Conservation (phyloP, 1,284 basidiomycete species). For the Bjerkandera adusta region DNA sequence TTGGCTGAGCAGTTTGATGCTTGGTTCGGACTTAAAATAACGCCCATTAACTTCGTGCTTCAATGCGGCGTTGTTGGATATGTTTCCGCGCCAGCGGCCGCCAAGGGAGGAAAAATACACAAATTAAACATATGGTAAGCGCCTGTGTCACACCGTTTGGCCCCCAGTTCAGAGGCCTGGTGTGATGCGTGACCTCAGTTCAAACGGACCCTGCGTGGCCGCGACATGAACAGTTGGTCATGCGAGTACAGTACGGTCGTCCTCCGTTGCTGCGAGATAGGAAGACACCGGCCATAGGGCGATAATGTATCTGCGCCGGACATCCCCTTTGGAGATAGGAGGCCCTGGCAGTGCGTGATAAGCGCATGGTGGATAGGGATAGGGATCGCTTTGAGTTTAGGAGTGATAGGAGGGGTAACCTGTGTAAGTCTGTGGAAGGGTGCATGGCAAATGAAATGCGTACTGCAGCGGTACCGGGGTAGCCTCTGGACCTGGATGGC, state of each 20-base stretch:
- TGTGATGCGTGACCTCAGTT: not conserved
- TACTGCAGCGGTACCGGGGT: not conserved
- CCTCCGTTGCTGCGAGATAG: not conserved
- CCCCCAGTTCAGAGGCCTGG: not conserved
- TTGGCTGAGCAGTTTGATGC: too few species aligned
- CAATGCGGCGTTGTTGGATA: too few species aligned
- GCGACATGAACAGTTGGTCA: constrained; percentile 2
- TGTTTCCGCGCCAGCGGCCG: too few species aligned
- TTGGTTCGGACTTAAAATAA: too few species aligned
- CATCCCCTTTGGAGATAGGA: not conserved
- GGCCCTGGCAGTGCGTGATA: too few species aligned
- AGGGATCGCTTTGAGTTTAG: not conserved
- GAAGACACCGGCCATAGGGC: not conserved
- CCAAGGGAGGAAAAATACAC: too few species aligned
- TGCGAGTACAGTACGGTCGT: not conserved
- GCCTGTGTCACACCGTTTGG: too few species aligned
- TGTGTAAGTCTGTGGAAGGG: not conserved
- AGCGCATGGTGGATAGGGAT: too few species aligned
- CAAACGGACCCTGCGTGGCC: not conserved
- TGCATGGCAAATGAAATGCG: not conserved
- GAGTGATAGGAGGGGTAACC: not conserved
- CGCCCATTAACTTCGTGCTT: too few species aligned
- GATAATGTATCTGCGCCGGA: not conserved
- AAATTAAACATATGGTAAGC: too few species aligned
- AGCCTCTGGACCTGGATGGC: not conserved